phyloP scores from a whole-genome alignment of 2,329 filamentous ascomycete species.

The Didymella lethalis region DNA sequence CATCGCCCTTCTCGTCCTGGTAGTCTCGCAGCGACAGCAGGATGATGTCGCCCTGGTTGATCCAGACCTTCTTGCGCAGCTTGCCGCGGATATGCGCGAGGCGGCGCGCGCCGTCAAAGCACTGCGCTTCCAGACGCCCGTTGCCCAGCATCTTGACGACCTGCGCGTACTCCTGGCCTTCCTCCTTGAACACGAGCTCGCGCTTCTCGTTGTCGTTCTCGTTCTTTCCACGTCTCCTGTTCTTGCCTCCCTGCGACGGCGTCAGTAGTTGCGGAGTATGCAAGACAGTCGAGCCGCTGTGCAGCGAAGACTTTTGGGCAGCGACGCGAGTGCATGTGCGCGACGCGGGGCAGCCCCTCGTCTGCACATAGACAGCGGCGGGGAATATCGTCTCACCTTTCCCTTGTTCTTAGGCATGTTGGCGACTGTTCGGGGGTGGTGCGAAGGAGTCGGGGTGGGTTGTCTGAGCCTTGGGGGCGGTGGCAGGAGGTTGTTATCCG shows the following conservation, averaged over 20 bases:
- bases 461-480: constrained; percentile 17
- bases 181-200: constrained; percentile 98
- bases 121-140: constrained; percentile 89
- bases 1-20: constrained; percentile 92
- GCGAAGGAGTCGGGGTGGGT: constrained; percentile 19
- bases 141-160: constrained; percentile 96
- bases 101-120: constrained; percentile 92
- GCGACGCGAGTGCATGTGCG: constrained; percentile 16
- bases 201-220: constrained; percentile 96
- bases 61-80: constrained; percentile 91
- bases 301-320: constrained; percentile 21
- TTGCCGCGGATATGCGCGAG: constrained; percentile 91
- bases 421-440: constrained; percentile 33
- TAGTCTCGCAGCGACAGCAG: constrained; percentile 80
- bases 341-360: constrained; percentile 33
- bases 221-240: constrained; percentile 97
- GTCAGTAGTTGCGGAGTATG: constrained; percentile 23
- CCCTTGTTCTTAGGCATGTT: constrained; percentile 99
- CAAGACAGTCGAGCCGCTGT: neutral
- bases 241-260: constrained; percentile 83
- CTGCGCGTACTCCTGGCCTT: constrained; percentile 91
- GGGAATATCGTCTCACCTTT: constrained; percentile 70
- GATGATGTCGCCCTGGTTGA: constrained; percentile 92
- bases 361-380: neutral
- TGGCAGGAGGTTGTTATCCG: constrained; percentile 15